phyloP scores from a whole-genome alignment of 192 early-diverging fungal species.

The Martensiomyces pterosporus region DNA sequence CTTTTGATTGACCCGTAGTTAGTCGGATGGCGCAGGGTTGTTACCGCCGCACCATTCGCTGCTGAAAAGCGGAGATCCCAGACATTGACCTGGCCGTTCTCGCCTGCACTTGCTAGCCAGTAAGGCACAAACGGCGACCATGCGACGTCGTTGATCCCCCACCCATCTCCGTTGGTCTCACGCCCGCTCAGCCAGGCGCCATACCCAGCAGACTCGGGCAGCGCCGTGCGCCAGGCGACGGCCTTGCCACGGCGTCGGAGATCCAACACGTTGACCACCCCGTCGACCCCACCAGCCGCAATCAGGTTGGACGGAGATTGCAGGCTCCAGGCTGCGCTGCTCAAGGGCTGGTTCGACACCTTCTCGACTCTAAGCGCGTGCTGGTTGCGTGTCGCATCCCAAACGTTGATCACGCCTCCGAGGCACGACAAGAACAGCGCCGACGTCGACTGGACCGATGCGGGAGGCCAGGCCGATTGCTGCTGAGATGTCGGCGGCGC shows the following conservation, averaged over 20 bases:
- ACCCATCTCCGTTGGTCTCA: neutral
- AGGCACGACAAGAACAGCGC: slow-evolving; percentile 44
- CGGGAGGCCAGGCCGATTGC: slow-evolving; percentile 29
- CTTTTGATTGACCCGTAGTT: slow-evolving; percentile 22
- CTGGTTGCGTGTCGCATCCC: slow-evolving; percentile 37
- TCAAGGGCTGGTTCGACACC: slow-evolving; percentile 39
- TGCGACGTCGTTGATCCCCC: slow-evolving; percentile 50
- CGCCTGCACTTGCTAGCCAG: slow-evolving; percentile 66
- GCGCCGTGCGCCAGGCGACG: slow-evolving; percentile 53
- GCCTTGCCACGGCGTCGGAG: slow-evolving; percentile 47
- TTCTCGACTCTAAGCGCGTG: slow-evolving; percentile 37
- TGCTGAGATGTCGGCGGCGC: neutral
- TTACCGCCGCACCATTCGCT: slow-evolving; percentile 32
- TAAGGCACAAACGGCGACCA: slow-evolving; percentile 76
- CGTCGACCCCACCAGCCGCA: slow-evolving; percentile 35
- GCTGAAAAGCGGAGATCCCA: slow-evolving; percentile 69
- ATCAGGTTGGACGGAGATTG: slow-evolving; percentile 35
- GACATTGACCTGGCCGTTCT: slow-evolving; percentile 56
- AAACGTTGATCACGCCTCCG: slow-evolving; percentile 47
- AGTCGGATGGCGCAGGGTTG: slow-evolving; percentile 26
- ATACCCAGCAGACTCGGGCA: neutral
- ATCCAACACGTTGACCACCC: slow-evolving; percentile 34
- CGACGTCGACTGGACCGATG: slow-evolving; percentile 8
- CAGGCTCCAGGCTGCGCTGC: slow-evolving; percentile 38
- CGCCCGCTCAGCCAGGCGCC: slow-evolving; percentile 9